phyloP scores from a whole-genome alignment of 2,329 filamentous ascomycete species.

The Ophiocordyceps camponoti-rufipedis region DNA sequence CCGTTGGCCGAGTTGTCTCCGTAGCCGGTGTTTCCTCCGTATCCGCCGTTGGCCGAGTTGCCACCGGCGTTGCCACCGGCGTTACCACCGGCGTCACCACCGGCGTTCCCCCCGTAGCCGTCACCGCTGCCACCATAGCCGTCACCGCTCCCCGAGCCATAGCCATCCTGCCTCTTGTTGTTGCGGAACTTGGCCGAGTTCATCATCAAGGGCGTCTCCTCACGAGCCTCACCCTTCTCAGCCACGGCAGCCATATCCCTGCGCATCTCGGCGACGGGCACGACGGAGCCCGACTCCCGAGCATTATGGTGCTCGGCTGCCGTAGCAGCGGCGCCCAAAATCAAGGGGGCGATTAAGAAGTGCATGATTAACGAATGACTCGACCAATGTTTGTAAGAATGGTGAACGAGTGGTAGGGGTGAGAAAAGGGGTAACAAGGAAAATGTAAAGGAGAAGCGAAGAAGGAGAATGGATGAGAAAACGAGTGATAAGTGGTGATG shows the following conservation, averaged over 20 bases:
- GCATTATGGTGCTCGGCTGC: background rate
- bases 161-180: background rate
- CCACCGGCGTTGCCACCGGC: no score
- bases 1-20: background rate
- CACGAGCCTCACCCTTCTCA: background rate
- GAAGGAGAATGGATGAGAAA: no score
- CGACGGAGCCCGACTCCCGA: background rate
- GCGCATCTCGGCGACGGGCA: background rate
- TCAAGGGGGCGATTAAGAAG: no score
- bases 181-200: background rate
- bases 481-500: no score
- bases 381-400: no score
- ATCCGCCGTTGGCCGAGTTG: background rate
- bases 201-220: background rate
- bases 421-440: no score
- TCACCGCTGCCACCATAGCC: no score
- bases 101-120: background rate
- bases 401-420: no score
- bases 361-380: no score
- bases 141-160: background rate
- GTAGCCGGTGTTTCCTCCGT: background rate
- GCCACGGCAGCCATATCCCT: background rate
- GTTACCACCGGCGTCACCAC: background rate
- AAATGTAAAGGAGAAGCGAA: no score
- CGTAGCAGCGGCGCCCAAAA: conserved; percentile 5